Base-by-base conservation (phyloP, 257 asterid genomes). In the Prunella vulgaris region DNA sequence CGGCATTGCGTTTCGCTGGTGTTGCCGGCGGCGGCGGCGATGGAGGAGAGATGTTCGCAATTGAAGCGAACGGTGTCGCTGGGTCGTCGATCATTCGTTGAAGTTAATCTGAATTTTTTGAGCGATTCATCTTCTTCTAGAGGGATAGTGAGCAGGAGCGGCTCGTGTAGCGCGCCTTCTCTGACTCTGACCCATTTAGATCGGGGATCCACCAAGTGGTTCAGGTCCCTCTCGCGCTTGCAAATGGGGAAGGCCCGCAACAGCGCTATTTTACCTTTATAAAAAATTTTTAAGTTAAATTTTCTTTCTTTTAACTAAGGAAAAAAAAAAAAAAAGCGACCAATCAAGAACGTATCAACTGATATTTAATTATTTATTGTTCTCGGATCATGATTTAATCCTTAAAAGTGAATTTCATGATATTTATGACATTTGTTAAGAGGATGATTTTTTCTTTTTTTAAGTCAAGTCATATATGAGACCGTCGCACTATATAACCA, bases 31-130 rank as follows among this genome's bases (percentile, higher is more conserved):
- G 25, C 65, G 8, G 30, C 83, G 20, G 66, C 1, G 53, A 85
- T 63, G 46, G 69, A 67, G 70, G 42, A 58, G 14, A 18, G 82
- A 58, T 5, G 51, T 54, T 5, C 72, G 24, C 76, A 71, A 20
- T 58, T 86, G 76, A 84, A 83, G 79, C 80, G 94, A 9, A 85
- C 96, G 15, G 10, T 81, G 77, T 89, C 96, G 0, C 53, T 85
- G 88, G 90, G 78, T 84, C 82, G 59, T 85, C 82, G 59, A 32
- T 52, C 66, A 8, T 40, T 51, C 20, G 76, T 64, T 3, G 75
- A 56, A 12, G 71, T 84, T 38, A 69, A 72, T 14, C 57, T 77
- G 18, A n/a, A 62, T 56, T 18, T 28, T 3, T 25, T 52, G 42
- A 63, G 51, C 15, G 56, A 71, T 7, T 64, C 82, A 1, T 67